Evolutionary conservation across 2,329 filamentous ascomycete species (phyloP), one percentile per base, ranked within the genome.

Genomic region (Aspergillus tamarii): DNA sequence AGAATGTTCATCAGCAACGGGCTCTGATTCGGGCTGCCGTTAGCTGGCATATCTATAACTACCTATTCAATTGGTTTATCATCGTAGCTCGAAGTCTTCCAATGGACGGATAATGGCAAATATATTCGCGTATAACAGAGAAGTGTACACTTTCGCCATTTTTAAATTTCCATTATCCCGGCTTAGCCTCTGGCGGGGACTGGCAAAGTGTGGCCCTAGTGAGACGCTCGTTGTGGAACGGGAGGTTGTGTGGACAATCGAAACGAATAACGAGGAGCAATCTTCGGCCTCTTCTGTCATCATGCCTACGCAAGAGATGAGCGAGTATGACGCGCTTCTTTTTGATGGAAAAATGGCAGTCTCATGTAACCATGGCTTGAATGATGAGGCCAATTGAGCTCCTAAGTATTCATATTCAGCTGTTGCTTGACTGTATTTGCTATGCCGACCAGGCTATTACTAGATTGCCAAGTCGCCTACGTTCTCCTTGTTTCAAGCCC

Each of bases 111-210:
- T n/a, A 54, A 1, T 30, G 60, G 19, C 14, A n/a, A 30, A 11
- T 50, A 6, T 16, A 10, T 19, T 19, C 26, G n/a, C 7, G 19
- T 30, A 57, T 32, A 23, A 50, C 6, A 5, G 7, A 50, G 26
- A 30, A 9, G 5, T 50, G 16, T 32, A 50, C 14, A 5, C 7
- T 11, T 30, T 0, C 4, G 3, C 10, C 14, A 30, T 30, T 10
- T 30, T 3, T 8, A 30, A 4, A 7, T 1, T 19, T 7, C 10
- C 7, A 30, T 32, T 10, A 32, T 10, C 4, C 10, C 1, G 3
- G 19, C 45, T 28, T 19, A 63, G 63, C 1, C n/a, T 71, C 6
- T 69, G 64, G 60, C 69, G 67, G 2, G 50, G 61, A 5, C 12
- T 70, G 3, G 68, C 32, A n/a, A 67, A 64, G 11, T 43, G 41